Conservation (phyloP, 768 basidiomycete genomes). For the Trametes elegans region DNA sequence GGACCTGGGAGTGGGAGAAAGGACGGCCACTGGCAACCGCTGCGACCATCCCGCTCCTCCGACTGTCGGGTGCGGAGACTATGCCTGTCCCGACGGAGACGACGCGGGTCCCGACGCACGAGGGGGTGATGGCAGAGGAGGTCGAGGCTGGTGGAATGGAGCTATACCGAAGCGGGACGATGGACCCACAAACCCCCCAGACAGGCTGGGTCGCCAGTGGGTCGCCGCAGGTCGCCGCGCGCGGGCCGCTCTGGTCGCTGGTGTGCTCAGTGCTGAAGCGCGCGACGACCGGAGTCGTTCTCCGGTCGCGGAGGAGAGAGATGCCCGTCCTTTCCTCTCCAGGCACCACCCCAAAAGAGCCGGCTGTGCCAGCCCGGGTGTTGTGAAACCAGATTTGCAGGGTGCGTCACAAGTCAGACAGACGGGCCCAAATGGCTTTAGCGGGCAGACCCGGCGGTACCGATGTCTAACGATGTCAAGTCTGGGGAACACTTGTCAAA, state of each 20-base stretch:
- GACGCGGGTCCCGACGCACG: not conserved
- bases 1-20: no score
- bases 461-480: no score
- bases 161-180: not conserved
- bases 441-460: no score
- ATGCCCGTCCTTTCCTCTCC: not conserved
- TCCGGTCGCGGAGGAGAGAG: conserved; percentile 11
- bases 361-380: not conserved
- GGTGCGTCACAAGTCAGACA: not conserved
- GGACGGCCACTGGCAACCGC: no score
- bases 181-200: conserved; percentile 13
- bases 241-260: not conserved
- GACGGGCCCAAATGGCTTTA: not conserved
- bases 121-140: not conserved
- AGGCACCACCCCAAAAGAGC: not conserved
- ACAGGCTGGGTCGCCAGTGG: no score
- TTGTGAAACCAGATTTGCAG: not conserved
- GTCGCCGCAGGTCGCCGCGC: not conserved
- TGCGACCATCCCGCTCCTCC: not conserved
- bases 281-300: not conserved
- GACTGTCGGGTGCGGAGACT: not conserved
- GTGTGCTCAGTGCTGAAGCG: not conserved
- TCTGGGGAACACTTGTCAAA: not conserved
- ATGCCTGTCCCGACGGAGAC: not conserved
- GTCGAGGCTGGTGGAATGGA: not conserved